phyloP scores from a whole-genome alignment of 1,284 basidiomycete species.

The Cryptococcus sp. region DNA sequence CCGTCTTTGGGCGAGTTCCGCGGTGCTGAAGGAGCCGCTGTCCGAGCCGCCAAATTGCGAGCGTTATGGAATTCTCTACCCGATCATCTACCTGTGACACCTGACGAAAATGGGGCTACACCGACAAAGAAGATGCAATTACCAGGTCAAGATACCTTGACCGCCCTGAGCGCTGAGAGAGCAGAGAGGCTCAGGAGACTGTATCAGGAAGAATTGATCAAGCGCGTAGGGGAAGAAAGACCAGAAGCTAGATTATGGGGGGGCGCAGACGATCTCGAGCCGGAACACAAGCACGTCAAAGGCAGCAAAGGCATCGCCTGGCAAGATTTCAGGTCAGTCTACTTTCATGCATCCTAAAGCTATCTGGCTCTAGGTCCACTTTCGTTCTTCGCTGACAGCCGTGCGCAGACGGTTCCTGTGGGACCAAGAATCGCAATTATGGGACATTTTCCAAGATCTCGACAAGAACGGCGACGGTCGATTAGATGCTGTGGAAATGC shows the following conservation, averaged over 20 bases:
- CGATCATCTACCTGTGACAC: constrained; percentile 29
- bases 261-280: constrained; percentile 55
- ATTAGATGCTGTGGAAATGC: constrained; percentile 71
- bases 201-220: constrained; percentile 76
- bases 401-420: constrained; percentile 36
- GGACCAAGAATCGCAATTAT: constrained; percentile 65
- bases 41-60: constrained; percentile 46
- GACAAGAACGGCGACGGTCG: constrained; percentile 83
- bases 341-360: neutral
- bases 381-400: constrained; percentile 1
- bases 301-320: constrained; percentile 61
- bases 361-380: neutral
- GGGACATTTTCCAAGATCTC: constrained; percentile 84
- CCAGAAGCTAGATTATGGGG: constrained; percentile 54
- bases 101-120: constrained; percentile 30
- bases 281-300: constrained; percentile 22
- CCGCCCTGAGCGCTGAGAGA: constrained; percentile 63
- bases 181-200: constrained; percentile 67
- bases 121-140: constrained; percentile 44
- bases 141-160: constrained; percentile 50
- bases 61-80: constrained; percentile 51
- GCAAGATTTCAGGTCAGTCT: constrained; percentile 66
- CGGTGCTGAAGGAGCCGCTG: constrained; percentile 40
- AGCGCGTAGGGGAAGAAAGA: constrained; percentile 56
- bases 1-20: constrained; percentile 49